phyloP scores from a whole-genome alignment of 305 asterid genomes.

The Rubia balearica region DNA sequence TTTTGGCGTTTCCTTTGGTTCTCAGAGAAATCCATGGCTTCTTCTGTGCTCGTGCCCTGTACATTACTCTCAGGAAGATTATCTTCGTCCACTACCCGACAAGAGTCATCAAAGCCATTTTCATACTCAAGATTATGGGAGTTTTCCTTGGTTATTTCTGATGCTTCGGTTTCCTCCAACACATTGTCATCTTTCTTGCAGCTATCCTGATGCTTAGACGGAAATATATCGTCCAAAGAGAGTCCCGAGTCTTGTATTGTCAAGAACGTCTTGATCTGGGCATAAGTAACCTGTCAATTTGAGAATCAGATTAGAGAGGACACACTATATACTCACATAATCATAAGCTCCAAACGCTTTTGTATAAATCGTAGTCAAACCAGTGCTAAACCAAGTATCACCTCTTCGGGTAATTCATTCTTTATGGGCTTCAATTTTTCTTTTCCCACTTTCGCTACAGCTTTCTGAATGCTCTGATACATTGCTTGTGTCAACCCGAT shows the following conservation, averaged over 20 bases:
- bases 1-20: conserved; percentile 55
- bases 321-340: background rate
- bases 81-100: conserved; percentile 18
- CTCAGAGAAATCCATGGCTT: conserved; percentile 17
- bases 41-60: conserved; percentile 19
- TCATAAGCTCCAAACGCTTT: background rate
- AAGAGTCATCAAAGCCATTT: conserved; percentile 10
- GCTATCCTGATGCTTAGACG: conserved; percentile 26
- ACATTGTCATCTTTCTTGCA: conserved; percentile 24
- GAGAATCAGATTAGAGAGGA: background rate
- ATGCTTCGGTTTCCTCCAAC: conserved; percentile 24
- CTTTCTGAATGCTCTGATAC: conserved; percentile 39
- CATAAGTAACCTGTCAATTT: conserved; percentile 49
- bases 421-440: conserved; percentile 82
- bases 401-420: conserved; percentile 86
- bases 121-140: conserved; percentile 17
- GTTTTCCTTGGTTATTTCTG: conserved; percentile 16
- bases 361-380: background rate
- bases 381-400: conserved; percentile 17
- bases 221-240: conserved; percentile 22
- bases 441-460: conserved; percentile 57
- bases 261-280: conserved; percentile 60
- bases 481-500: conserved; percentile 52
- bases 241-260: conserved; percentile 55
- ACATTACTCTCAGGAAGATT: conserved; percentile 17